Conservation (phyloP, 495 filamentous ascomycete genomes). For the Copromyces sp. region DNA sequence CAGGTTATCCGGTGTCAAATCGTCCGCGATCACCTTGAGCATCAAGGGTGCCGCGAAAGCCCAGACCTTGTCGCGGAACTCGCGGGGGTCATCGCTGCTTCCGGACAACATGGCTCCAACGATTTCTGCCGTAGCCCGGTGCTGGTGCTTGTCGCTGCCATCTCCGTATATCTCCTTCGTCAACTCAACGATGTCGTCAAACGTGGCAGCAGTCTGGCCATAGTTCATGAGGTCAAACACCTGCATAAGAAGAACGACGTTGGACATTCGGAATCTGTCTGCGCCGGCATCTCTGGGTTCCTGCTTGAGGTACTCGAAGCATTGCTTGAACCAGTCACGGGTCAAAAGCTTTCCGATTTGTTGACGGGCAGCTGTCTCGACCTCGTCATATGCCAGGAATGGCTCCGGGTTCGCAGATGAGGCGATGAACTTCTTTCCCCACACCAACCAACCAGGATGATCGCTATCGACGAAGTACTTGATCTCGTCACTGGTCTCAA, state of each 20-base stretch:
- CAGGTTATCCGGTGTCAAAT: conserved; percentile 86
- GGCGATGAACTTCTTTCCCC: conserved; percentile 74
- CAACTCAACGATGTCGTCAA: conserved; percentile 80
- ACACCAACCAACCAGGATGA: conserved; percentile 95
- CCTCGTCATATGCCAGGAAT: conserved; percentile 71
- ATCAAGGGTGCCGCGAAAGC: conserved; percentile 83
- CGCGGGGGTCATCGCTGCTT: conserved; percentile 57
- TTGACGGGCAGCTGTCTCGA: conserved; percentile 63
- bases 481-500: conserved; percentile 61
- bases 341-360: conserved; percentile 75
- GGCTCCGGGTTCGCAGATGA: conserved; percentile 57
- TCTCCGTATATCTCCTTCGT: conserved; percentile 69
- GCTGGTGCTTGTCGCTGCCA: conserved; percentile 95
- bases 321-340: conserved; percentile 75
- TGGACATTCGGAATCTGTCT: conserved; percentile 84
- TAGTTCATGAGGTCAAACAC: conserved; percentile 78
- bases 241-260: conserved; percentile 73
- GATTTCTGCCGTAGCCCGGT: conserved; percentile 92
- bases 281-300: conserved; percentile 76
- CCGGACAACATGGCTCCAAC: conserved; percentile 72
- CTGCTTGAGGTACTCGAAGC: conserved; percentile 91
- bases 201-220: conserved; percentile 61
- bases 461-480: conserved; percentile 87
- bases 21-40: conserved; percentile 73
- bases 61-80: conserved; percentile 69